phyloP scores from a whole-genome alignment of 441 rosid genomes.

The Jatropha multifida region DNA sequence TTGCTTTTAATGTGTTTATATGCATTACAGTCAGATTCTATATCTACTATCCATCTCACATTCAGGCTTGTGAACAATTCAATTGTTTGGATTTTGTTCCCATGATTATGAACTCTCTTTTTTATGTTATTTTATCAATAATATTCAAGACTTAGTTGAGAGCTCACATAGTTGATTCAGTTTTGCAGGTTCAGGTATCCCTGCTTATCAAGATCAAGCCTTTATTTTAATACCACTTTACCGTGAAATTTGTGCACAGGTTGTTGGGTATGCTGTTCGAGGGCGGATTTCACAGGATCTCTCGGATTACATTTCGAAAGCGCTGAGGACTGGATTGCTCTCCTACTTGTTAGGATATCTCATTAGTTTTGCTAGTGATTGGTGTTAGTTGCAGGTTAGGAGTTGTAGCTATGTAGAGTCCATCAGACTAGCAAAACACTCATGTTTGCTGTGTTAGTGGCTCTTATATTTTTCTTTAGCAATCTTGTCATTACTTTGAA shows the following conservation, averaged over 20 bases:
- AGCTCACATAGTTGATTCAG: conserved; percentile 19
- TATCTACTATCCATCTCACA: conserved; percentile 25
- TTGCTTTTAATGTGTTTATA: background rate
- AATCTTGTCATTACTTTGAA: too few species aligned
- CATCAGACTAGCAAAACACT: background rate
- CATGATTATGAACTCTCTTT: conserved; percentile 8
- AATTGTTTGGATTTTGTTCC: conserved; percentile 27
- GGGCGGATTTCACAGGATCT: conserved; percentile 9
- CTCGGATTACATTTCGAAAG: background rate
- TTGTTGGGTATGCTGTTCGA: conserved; percentile 5
- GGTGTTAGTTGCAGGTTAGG: background rate
- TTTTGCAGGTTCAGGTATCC: conserved; percentile 58
- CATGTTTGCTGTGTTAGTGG: background rate
- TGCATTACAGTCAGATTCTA: conserved; percentile 28
- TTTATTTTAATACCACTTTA: conserved; percentile 26
- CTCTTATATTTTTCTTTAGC: too few species aligned
- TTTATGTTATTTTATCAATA: background rate
- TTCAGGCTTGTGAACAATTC: conserved; percentile 31
- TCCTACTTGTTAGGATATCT: background rate
- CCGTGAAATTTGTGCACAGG: conserved; percentile 40
- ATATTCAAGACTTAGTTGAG: background rate
- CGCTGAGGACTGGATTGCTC: background rate
- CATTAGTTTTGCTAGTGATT: background rate
- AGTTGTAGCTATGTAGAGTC: background rate
- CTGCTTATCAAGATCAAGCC: conserved; percentile 31